phyloP scores from a whole-genome alignment of 2,329 filamentous ascomycete species.

The Pseudopithomyces maydicus region DNA sequence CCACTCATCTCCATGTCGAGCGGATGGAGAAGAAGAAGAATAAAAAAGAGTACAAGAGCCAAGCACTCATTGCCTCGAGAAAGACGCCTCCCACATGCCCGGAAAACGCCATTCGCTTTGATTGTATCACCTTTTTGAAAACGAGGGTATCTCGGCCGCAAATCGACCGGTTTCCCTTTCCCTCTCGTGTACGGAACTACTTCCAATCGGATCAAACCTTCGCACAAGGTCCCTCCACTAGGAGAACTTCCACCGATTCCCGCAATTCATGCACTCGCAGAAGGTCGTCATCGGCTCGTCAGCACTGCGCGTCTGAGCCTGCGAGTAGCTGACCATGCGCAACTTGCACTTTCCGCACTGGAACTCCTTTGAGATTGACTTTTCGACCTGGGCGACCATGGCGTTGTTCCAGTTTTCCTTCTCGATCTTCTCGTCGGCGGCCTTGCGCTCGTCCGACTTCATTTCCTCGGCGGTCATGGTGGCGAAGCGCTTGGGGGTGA shows the following conservation, averaged over 20 bases:
- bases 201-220: background rate
- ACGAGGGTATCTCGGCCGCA: background rate
- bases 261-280: constrained; percentile 59
- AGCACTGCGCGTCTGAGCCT: constrained; percentile 92
- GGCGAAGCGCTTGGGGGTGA: constrained; percentile 76
- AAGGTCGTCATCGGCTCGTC: constrained; percentile 80
- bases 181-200: background rate
- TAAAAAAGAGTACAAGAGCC: background rate
- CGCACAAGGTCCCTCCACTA: constrained; percentile 12
- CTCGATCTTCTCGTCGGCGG: constrained; percentile 75
- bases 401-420: constrained; percentile 97
- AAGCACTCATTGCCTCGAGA: background rate
- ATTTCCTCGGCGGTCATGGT: constrained; percentile 88
- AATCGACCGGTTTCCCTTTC: background rate
- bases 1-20: no score
- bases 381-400: constrained; percentile 90
- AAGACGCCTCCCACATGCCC: constrained; percentile 11
- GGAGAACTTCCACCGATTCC: constrained; percentile 56
- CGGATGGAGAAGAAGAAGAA: background rate
- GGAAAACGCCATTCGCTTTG: constrained; percentile 1
- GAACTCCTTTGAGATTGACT: constrained; percentile 85
- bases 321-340: constrained; percentile 93
- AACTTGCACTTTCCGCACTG: constrained; percentile 91
- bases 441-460: constrained; percentile 81
- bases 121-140: background rate